Evolutionary conservation across 1,284 basidiomycete species (phyloP), one percentile per base, ranked within the genome.

Genomic region (Leccinum pseudoinsigne): DNA sequence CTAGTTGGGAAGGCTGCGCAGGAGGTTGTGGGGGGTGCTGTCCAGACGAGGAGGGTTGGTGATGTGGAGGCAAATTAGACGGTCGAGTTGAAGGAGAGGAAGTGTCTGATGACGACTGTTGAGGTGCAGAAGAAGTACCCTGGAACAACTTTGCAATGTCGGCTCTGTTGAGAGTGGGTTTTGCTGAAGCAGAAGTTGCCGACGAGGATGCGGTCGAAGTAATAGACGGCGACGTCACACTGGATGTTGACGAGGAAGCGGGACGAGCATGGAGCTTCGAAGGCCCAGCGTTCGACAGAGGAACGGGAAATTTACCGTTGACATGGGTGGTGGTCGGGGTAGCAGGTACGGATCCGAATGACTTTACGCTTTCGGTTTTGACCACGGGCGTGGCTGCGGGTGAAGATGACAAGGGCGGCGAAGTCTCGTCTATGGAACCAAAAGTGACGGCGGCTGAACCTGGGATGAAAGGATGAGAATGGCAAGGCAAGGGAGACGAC

Each of bases 91-190:
- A 77, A 63, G 79, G 79, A 63, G 81, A 80, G 62, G 79, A 68
- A 60, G 69, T 65, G 68, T 75, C 72, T 64, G 76, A 68, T 67
- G 70, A 69, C 65, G 73, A 62, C 45, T 76, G 68, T 55, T 76
- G 64, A 62, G 74, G 47, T 40, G 58, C 34, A 4, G 69, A 68
- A 75, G 72, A 66, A 75, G 76, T 60, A 63, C 78, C 83, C 77
- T 86, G 88, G 81, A 90, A 91, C 63, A 92, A 75, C 74, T 87
- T 89, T 72, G 80, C 79, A 64, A 92, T 81, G 74, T 90, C 88
- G 61, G 83, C 78, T 78, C 81, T 86, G 59, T 74, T 64, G 59
- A 71, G 59, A 9, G 64, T 68, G 40, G 74, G 73, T 70, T 82
- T 81, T 67, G 76, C 69, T 54, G 76, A 77, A 53, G 77, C 66